Evolutionary conservation across 805 yeast species (phyloP).

Genomic region (Barnettozyma californica): DNA sequence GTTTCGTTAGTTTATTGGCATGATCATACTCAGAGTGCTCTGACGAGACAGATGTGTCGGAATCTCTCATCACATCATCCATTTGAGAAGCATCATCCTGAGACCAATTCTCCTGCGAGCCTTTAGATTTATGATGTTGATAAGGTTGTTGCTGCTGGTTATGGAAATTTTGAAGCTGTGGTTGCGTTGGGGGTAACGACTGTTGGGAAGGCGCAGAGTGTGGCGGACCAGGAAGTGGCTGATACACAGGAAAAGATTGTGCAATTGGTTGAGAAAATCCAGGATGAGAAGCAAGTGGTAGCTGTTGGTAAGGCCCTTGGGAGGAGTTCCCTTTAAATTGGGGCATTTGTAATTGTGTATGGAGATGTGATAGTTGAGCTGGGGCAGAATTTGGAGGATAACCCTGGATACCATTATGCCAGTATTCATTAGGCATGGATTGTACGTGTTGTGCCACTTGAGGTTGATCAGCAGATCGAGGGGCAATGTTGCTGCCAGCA

Average conservation of each 20-base stretch:
- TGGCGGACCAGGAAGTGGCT: constrained; percentile 3
- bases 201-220: constrained; percentile 19
- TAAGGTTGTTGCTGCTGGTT: constrained; percentile 21
- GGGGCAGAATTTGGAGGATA: constrained; percentile 6
- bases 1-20: constrained; percentile 24
- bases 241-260: not conserved
- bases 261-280: not conserved
- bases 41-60: constrained; percentile 38
- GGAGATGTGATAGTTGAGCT: constrained; percentile 13
- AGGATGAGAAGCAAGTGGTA: not conserved
- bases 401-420: constrained; percentile 6
- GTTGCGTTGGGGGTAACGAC: constrained; percentile 22
- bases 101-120: constrained; percentile 27
- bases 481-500: not conserved
- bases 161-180: constrained; percentile 14
- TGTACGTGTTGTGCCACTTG: constrained; percentile 2
- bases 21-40: constrained; percentile 23
- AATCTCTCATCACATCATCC: constrained; percentile 32
- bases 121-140: constrained; percentile 24
- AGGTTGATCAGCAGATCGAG: constrained; percentile 1
- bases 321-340: not conserved
- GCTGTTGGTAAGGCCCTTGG: not conserved
- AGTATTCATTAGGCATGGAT: constrained; percentile 7
- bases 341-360: constrained; percentile 10
- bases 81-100: constrained; percentile 29